Base-by-base conservation (phyloP, 352 stramenopile species). In the Phytophthora constricta region DNA sequence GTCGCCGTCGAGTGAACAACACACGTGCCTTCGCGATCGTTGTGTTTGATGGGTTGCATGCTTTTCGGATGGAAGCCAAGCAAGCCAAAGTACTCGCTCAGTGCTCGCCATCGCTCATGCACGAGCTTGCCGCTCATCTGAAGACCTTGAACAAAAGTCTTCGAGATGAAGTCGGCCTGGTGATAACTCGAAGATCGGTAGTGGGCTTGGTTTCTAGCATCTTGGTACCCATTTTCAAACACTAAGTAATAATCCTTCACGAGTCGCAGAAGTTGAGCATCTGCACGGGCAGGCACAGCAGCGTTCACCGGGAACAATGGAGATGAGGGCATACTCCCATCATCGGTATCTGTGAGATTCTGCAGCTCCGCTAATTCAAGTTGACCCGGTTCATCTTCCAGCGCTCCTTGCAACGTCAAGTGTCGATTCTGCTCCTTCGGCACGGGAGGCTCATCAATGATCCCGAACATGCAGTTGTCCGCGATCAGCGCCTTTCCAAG, bases 401-500 rank as follows among this genome's bases (percentile, higher is more conserved):
- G 37, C 9, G 43, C 23, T 25, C 28, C 31, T n/a, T n/a, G n/a
- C n/a, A 37, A 37, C 22, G 14, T 37, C 34, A 13, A 27, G 2
- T 13, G 22, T 45, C 23, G 20, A 51, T 47, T 37, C n/a, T n/a
- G n/a, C 28, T 42, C 17, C 19, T 42, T 33, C 13, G 31, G 5
- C 31, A 7, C 31, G 7, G 37, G 10, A 7, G 41, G 17, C 14
- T 50, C 41, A 1, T 52, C 41, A 7, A 61, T 11, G 23, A 61
- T 16, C 9, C 53, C 53, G 17, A 61, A 43, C 69, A 80, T 77
- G 42, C 65, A 74, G 48, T 79, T 79, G n/a, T 79, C 76, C 0
- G 62, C 70, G 39, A 86, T 80, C 39, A 67, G 41, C 27, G 73
- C 68, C 19, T 48, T 26, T 5, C 73, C 77, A 14, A 88, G 33